These are phyloP conservation scores for Calonectria fujianensis DNA, from an alignment of 2,329 filamentous ascomycete species.

Conservation along the genomic window DNA sequence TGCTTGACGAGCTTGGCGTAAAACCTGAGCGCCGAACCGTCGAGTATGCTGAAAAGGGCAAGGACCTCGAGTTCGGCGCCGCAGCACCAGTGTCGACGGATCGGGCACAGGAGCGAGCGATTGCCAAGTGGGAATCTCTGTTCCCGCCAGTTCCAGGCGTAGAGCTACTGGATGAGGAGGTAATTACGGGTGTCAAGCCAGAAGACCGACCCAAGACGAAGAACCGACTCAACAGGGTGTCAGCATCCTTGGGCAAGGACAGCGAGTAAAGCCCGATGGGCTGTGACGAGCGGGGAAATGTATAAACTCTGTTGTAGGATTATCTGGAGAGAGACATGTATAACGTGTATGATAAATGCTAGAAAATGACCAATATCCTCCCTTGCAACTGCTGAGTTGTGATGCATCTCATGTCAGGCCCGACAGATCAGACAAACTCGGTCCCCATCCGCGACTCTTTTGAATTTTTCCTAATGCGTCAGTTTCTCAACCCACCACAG, in stretches of 20 bases:
- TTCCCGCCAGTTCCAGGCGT: conserved; percentile 69
- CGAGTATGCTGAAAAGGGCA: conserved; percentile 75
- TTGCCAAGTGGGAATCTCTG: conserved; percentile 61
- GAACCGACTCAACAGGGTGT: conserved; percentile 56
- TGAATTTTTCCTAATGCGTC: conserved; percentile 36
- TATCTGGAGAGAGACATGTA: conserved; percentile 28
- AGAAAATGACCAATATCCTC: background rate
- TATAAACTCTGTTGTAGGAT: conserved; percentile 31
- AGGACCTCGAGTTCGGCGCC: conserved; percentile 82
- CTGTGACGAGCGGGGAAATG: background rate
- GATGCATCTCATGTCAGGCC: background rate
- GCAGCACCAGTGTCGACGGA: conserved; percentile 40
- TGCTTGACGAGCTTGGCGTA: conserved; percentile 89
- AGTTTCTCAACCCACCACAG: conserved; percentile 37
- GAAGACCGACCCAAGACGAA: conserved; percentile 43
- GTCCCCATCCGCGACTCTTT: background rate
- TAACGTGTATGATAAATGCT: conserved; percentile 32
- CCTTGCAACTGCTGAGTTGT: background rate
- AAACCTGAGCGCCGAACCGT: conserved; percentile 76
- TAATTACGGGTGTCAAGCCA: conserved; percentile 43
- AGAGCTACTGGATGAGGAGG: conserved; percentile 51
- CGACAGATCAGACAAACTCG: background rate
- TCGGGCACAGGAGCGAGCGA: background rate
- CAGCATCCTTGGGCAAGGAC: conserved; percentile 13
- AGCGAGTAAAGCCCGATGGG: background rate